A percentile compares a stretch with the other conserved stretches of the same genome.
Conservation (phyloP, 768 basidiomycete species). For the Galerina marginata region DNA sequence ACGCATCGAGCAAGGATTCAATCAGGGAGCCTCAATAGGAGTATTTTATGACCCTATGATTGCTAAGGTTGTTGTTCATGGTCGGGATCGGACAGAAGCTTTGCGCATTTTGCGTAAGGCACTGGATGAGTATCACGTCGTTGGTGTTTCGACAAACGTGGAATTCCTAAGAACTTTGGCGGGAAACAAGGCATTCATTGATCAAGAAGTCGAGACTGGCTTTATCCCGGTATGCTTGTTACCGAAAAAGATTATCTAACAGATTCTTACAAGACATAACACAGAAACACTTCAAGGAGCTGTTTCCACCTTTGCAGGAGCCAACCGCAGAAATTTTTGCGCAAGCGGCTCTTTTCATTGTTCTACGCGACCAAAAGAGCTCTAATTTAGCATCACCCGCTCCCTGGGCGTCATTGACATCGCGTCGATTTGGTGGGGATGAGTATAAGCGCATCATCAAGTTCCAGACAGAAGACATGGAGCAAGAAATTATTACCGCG, state of each 20-base stretch:
- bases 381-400: constrained; percentile 31
- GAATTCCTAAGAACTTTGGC: constrained; percentile 85
- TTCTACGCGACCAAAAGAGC: constrained; percentile 61
- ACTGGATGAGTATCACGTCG: constrained; percentile 87
- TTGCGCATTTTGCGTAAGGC: constrained; percentile 80
- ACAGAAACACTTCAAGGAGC: constrained; percentile 81
- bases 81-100: constrained; percentile 83
- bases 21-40: constrained; percentile 77
- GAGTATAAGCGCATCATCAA: constrained; percentile 63
- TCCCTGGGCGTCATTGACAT: constrained; percentile 74
- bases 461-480: constrained; percentile 61
- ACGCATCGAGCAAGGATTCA: constrained; percentile 91
- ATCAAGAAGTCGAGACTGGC: constrained; percentile 86
- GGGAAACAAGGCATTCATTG: constrained; percentile 76
- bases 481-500: constrained; percentile 48
- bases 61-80: constrained; percentile 90
- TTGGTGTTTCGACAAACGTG: constrained; percentile 90
- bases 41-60: constrained; percentile 95
- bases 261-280: neutral
- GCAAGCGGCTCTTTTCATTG: constrained; percentile 79
- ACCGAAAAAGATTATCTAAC: neutral
- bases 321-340: constrained; percentile 72
- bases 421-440: constrained; percentile 82
- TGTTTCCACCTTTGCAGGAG: constrained; percentile 72
- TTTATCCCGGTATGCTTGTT: constrained; percentile 76